phyloP scores from a whole-genome alignment of 2,329 filamentous ascomycete species.

The Colletotrichum camelliae region DNA sequence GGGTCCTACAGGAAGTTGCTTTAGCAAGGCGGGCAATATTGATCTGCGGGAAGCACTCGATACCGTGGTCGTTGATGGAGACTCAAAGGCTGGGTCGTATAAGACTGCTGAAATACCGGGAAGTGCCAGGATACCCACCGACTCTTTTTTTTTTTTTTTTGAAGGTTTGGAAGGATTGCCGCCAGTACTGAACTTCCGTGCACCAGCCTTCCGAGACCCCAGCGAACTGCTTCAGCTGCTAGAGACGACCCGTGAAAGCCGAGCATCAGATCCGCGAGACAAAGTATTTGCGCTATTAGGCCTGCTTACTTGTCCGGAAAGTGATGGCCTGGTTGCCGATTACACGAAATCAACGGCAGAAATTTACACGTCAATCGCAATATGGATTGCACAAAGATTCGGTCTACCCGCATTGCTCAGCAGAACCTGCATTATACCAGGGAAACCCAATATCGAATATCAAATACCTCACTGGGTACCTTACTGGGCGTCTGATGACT shows the following conservation, averaged over 20 bases:
- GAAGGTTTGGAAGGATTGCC: too few relatives aligned
- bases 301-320: constrained; percentile 24
- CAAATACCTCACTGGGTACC: too few relatives aligned
- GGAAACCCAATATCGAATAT: too few relatives aligned
- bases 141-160: too few relatives aligned
- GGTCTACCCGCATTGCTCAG: not conserved
- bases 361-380: not conserved
- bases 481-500: rapidly evolving
- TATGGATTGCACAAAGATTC: not conserved
- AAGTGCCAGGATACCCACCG: too few relatives aligned
- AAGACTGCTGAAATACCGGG: too few relatives aligned
- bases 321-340: constrained; percentile 19
- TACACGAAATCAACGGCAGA: constrained; percentile 14
- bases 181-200: not conserved
- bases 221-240: not conserved
- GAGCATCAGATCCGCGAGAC: constrained; percentile 28
- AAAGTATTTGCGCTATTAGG: constrained; percentile 30
- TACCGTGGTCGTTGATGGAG: not conserved
- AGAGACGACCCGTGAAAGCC: not conserved
- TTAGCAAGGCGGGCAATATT: constrained; percentile 14
- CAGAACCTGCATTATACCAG: not conserved
- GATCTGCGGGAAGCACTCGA: not conserved
- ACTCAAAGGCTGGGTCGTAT: not conserved
- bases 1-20: constrained; percentile 32
- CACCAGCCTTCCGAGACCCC: not conserved